These are phyloP conservation scores for Cladosporium sp. DNA, from an alignment of 2,329 filamentous ascomycete genomes.

Conservation along the genomic window DNA sequence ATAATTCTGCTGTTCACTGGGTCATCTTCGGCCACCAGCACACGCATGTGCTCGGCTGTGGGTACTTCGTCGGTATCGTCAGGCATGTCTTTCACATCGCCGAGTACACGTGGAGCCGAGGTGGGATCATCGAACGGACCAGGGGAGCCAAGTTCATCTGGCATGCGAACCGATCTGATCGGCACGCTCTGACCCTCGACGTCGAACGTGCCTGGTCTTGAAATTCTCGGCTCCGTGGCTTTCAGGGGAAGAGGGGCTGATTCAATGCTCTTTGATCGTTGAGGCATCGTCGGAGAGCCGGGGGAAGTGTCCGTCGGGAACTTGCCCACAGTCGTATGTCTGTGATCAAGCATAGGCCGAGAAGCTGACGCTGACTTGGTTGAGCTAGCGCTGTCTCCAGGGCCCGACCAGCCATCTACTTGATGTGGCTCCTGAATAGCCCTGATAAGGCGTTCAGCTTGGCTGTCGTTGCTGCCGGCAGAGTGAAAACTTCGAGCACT, in stretches of 20 bases:
- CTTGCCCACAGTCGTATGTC: conserved; percentile 27
- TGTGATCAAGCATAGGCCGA: conserved; percentile 30
- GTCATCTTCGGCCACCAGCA: conserved; percentile 84
- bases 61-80: conserved; percentile 20
- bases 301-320: not conserved
- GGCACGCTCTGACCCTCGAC: conserved; percentile 44
- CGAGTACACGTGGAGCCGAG: not conserved
- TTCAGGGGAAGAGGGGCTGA: conserved; percentile 24
- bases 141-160: conserved; percentile 40
- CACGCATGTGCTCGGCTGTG: conserved; percentile 53
- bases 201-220: conserved; percentile 40
- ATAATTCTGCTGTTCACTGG: conserved; percentile 83
- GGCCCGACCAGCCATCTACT: conserved; percentile 31
- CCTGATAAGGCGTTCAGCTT: conserved; percentile 70
- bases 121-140: not conserved
- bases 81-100: conserved; percentile 2
- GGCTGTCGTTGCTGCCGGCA: conserved; percentile 52
- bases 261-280: conserved; percentile 28
- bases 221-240: conserved; percentile 46
- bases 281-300: conserved; percentile 19
- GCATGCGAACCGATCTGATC: conserved; percentile 49
- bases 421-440: conserved; percentile 63
- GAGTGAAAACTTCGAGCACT: conserved; percentile 36
- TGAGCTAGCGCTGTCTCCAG: not conserved
- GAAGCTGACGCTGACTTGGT: conserved; percentile 2